A percentile compares a stretch with the other conserved stretches of the same genome.
phyloP scores from a whole-genome alignment of 192 early-diverging fungal genomes.

The Dispira simplex region DNA sequence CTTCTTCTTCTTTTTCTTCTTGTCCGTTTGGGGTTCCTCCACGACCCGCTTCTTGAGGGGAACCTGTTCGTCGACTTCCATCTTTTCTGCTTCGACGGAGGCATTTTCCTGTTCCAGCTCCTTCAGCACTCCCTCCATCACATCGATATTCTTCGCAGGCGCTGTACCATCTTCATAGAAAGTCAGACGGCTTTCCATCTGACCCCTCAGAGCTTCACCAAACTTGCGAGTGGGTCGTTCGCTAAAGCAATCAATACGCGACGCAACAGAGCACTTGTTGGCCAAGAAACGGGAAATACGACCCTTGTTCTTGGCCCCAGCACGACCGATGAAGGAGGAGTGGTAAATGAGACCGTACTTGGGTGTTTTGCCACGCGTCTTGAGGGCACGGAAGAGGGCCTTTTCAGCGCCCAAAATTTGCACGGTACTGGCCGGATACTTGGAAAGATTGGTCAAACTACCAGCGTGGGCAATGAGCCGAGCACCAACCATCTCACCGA shows the following conservation, averaged over 20 bases:
- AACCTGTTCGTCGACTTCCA: slow-evolving; percentile 31
- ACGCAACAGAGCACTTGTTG: slow-evolving; percentile 96
- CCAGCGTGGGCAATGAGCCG: slow-evolving; percentile 94
- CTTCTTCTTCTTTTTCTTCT: slow-evolving; percentile 32
- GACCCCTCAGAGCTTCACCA: slow-evolving; percentile 81
- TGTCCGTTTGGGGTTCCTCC: slow-evolving; percentile 31
- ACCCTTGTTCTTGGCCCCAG: slow-evolving; percentile 92
- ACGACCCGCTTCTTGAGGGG: slow-evolving; percentile 20
- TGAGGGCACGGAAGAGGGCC: slow-evolving; percentile 94
- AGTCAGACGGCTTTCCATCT: slow-evolving; percentile 90
- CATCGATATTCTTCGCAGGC: slow-evolving; percentile 84
- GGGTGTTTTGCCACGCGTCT: slow-evolving; percentile 92
- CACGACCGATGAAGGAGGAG: slow-evolving; percentile 88
- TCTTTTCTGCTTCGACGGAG: background rate
- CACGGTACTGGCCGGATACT: slow-evolving; percentile 93
- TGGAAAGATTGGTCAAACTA: slow-evolving; percentile 89
- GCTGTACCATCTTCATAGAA: slow-evolving; percentile 85
- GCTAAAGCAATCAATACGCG: slow-evolving; percentile 91
- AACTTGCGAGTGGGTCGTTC: slow-evolving; percentile 78
- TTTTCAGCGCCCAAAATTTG: slow-evolving; percentile 98
- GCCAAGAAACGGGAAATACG: slow-evolving; percentile 95
- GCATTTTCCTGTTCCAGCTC: slow-evolving; percentile 43
- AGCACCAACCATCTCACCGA: slow-evolving; percentile 95
- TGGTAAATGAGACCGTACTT: slow-evolving; percentile 98
- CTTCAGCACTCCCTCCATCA: slow-evolving; percentile 75